Conservation (phyloP, 2,329 filamentous ascomycete species). For the Aureobasidium melanogenum region DNA sequence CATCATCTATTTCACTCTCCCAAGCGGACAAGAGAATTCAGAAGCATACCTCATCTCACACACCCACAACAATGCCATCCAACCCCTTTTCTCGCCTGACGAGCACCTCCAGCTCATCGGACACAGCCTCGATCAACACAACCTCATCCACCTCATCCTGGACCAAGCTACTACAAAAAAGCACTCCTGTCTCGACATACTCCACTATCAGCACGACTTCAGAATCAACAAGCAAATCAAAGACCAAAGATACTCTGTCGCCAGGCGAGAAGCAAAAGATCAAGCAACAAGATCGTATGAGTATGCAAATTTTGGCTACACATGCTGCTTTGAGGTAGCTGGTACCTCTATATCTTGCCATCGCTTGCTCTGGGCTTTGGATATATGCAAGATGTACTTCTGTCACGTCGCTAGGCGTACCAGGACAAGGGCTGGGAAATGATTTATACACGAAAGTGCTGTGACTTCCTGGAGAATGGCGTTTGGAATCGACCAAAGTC, state of each 20-base stretch:
- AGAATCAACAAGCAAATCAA: not conserved
- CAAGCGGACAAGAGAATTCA: not conserved
- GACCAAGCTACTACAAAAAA: not conserved
- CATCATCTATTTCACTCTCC: not conserved
- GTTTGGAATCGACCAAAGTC: not conserved
- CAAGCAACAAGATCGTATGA: not conserved
- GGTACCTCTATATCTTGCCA: not conserved
- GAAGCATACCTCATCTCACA: not conserved
- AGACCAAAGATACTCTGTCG: not conserved
- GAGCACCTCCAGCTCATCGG: not conserved
- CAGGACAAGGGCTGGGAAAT: no score
- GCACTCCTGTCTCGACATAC: not conserved
- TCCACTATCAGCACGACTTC: not conserved
- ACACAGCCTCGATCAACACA: constrained; percentile 2
- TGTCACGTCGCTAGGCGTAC: not conserved
- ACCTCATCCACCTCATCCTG: constrained; percentile 1
- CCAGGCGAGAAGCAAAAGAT: constrained; percentile 4
- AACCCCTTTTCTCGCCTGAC: constrained; percentile 1
- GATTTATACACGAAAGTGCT: not conserved
- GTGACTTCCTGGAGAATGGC: not conserved
- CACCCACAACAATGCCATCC: not conserved
- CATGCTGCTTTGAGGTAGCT: not conserved
- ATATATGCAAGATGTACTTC: not conserved
- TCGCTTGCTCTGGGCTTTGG: not conserved
- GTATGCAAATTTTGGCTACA: not conserved